Conservation (phyloP, 1,284 basidiomycete genomes). For the Sanghuangporus weigelae region DNA sequence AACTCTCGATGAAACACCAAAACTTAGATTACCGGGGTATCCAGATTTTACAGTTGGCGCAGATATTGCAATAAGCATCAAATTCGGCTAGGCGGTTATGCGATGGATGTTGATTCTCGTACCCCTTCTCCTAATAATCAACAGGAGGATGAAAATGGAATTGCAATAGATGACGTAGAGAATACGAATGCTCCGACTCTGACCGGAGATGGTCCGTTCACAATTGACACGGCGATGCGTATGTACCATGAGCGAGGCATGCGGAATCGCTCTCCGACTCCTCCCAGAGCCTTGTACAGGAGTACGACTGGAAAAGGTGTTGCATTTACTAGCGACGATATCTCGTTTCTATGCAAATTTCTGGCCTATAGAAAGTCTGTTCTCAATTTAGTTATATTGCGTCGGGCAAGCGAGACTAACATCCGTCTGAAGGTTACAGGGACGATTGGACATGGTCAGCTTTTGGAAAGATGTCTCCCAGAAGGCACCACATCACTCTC, state of each 20-base stretch:
- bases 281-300: constrained; percentile 66
- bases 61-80: constrained; percentile 85
- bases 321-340: constrained; percentile 76
- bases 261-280: constrained; percentile 66
- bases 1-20: not conserved
- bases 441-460: constrained; percentile 69
- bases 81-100: constrained; percentile 74
- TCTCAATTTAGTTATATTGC: not conserved
- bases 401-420: not conserved
- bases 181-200: constrained; percentile 16
- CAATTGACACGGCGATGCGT: constrained; percentile 40
- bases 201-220: constrained; percentile 37
- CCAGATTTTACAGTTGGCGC: constrained; percentile 81
- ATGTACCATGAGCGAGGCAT: constrained; percentile 35
- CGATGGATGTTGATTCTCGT: constrained; percentile 54
- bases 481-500: constrained; percentile 82
- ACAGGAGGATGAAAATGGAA: constrained; percentile 23
- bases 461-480: constrained; percentile 81
- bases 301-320: constrained; percentile 84
- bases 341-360: constrained; percentile 65
- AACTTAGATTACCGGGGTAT: not conserved
- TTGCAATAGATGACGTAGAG: constrained; percentile 34
- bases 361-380: constrained; percentile 66
- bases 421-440: constrained; percentile 39
- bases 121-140: constrained; percentile 38